Evolutionary conservation across 139 green algal genomes (phyloP).

Genomic region (Coelastrella sp.): DNA sequence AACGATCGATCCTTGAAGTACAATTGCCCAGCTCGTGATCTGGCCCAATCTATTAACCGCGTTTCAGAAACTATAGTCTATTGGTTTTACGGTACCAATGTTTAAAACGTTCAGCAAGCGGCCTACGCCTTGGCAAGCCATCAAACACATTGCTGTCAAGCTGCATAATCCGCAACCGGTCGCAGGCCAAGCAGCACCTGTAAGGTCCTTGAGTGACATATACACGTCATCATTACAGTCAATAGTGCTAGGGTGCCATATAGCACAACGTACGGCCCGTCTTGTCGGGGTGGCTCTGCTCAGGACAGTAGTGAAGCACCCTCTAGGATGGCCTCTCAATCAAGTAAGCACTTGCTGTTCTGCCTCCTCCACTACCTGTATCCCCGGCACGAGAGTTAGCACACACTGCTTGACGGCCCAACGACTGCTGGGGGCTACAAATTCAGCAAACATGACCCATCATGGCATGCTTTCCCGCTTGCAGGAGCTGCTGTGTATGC

Average conservation of each 20-base stretch:
- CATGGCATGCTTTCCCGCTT: not conserved
- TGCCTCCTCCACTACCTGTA: not conserved
- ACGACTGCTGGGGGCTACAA: not conserved
- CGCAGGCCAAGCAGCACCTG: too few relatives aligned
- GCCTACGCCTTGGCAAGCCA: not conserved
- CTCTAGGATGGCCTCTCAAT: not conserved
- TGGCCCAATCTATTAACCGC: too few relatives aligned
- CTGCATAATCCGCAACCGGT: not conserved
- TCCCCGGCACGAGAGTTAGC: not conserved
- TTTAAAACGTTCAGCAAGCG: not conserved
- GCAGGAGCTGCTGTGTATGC: conserved; percentile 29
- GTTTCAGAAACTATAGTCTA: too few relatives aligned
- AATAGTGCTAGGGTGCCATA: not conserved
- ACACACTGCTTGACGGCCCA: not conserved
- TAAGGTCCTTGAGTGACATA: not conserved
- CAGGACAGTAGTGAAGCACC: conserved; percentile 11
- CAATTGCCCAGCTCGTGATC: too few relatives aligned
- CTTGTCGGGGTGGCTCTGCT: not conserved
- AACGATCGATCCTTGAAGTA: too few relatives aligned
- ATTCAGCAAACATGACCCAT: not conserved
- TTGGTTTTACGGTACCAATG: too few relatives aligned
- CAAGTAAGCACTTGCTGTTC: not conserved
- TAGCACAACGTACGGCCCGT: not conserved
- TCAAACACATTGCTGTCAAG: not conserved
- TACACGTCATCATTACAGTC: not conserved